Base-by-base conservation (phyloP, 2,329 filamentous ascomycete species). In the Periconia sp. region DNA sequence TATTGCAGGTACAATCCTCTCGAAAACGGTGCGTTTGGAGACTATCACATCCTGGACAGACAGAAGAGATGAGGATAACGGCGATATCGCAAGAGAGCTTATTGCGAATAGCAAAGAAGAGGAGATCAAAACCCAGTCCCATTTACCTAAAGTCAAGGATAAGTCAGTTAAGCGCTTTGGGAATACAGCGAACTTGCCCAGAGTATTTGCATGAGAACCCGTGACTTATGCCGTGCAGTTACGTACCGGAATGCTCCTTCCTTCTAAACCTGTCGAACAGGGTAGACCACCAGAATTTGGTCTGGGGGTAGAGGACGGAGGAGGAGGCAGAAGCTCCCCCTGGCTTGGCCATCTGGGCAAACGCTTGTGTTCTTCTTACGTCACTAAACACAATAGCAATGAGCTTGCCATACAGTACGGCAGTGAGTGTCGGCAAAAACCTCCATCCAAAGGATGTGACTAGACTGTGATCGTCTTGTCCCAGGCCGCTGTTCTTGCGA, bases 361-460 rank as follows among this genome's bases (percentile, higher is more conserved):
- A 61, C 2, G 50, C 50, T 28, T 57, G 52, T 4, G 54, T 59
- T 23, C 52, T 47, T 30, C 56, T 59, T 3, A 47, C 36, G 39
- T 58, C 56, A 17, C 56, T 48, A 15, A 56, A 55, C 8, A 59
- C 19, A 10, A 59, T 56, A 8, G 51, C 56, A 0, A 46, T 50
- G 16, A 50, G 36, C 13, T 61, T 54, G 1, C 50, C 43, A 17
- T 56, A 61, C 4, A 59, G 24, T 1, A 60, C 57, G 16, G 59
- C 57, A 7, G 57, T 30, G 2, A 62, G 42, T 2, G 59, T 59
- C 1, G 53, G 53, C 2, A 48, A 50, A 31, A 60, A 62, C 10
- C 55, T 50, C 58, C 55, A 60, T n/a, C n/a, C n/a, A n/a, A n/a
- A n/a, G n/a, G n/a, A n/a, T n/a, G n/a, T n/a, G n/a, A n/a, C n/a